Conservation (phyloP, 2,329 filamentous ascomycete genomes). For the Penicillium hesseltinei region DNA sequence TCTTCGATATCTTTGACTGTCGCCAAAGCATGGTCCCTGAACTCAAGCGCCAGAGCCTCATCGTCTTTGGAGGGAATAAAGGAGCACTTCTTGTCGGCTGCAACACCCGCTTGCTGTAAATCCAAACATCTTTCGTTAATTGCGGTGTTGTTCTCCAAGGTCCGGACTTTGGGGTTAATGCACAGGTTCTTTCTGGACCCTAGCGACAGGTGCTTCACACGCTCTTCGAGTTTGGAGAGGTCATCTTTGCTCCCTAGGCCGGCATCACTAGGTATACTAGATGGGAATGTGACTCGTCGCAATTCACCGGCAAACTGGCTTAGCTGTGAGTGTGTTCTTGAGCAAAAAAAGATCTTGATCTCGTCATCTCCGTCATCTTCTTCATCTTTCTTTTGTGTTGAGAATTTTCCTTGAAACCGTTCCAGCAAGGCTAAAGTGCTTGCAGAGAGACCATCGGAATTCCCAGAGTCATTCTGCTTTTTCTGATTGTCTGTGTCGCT, state of each 20-base stretch:
- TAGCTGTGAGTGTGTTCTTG: constrained; percentile 86
- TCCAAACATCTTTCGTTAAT: constrained; percentile 95
- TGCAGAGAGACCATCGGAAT: constrained; percentile 59
- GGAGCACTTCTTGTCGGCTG: constrained; percentile 66
- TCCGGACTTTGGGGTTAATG: constrained; percentile 79
- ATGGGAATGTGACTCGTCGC: constrained; percentile 71
- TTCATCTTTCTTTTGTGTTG: constrained; percentile 40
- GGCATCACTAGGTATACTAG: constrained; percentile 59
- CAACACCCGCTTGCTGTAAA: constrained; percentile 69
- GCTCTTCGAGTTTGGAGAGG: constrained; percentile 49
- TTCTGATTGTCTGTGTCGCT: constrained; percentile 56
- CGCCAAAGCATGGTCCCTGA: constrained; percentile 80
- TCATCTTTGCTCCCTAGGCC: constrained; percentile 24
- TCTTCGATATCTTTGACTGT: constrained; percentile 93
- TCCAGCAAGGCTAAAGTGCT: constrained; percentile 74
- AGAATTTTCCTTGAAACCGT: constrained; percentile 54
- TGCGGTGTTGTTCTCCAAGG: constrained; percentile 66
- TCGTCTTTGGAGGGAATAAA: constrained; percentile 79
- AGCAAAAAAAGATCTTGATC: constrained; percentile 87
- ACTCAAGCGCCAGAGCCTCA: constrained; percentile 68
- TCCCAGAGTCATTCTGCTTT: constrained; percentile 29
- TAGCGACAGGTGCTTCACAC: constrained; percentile 75
- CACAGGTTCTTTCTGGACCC: constrained; percentile 85
- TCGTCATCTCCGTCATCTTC: constrained; percentile 56
- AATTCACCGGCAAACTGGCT: constrained; percentile 85